Base-by-base conservation (phyloP, 2,329 filamentous ascomycete genomes). In the Ceratocystis cubensis region DNA sequence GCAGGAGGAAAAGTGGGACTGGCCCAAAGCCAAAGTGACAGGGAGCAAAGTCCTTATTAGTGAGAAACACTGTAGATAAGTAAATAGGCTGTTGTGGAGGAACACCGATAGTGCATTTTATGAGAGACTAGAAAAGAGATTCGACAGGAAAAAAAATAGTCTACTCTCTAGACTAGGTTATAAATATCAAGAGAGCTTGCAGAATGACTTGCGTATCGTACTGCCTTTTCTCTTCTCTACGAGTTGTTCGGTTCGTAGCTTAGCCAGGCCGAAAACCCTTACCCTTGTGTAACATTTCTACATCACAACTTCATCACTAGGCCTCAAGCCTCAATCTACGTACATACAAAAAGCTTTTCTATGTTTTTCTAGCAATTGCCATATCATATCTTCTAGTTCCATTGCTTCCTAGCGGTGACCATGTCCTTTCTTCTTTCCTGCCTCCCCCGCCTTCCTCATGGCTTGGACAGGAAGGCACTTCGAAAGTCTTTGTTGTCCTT, bases 401-500 rank as follows among this genome's bases (percentile, higher is more conserved):
- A 5, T 15, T 22, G 5, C 22, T 63, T n/a, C 41, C 20, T 1
- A 20, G 37, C 5, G 25, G 17, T 30, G 22, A 5, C 17, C 22
- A 17, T 17, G 7, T 17, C 17, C 2, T n/a, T 13, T 48, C 20
- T 30, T 63, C 2, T n/a, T 13, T 48, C 20, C 20, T 63, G 2
- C 61, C 44, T 61, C 30, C 57, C n/a, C 57, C 20, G 22, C 7
- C 48, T 53, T n/a, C n/a, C 22, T 8, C n/a, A 22, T 10, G 7
- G 6, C 48, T 53, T 25, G 56, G 17, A 33, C 7, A 17, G 56
- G 56, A 30, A 48, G 6, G 61, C 30, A 17, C 25, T 3, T 7
- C 1, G 37, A 28, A 46, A 30, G 22, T 63, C 61, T 63, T 63
- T 63, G 61, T 63, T 63, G 41, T 63, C 22, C 45, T 63, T 63